A percentile compares a stretch with the other conserved stretches of the same genome.
Conservation (phyloP, 306 rosid genomes). For the Cyclanthera cordifolia region DNA sequence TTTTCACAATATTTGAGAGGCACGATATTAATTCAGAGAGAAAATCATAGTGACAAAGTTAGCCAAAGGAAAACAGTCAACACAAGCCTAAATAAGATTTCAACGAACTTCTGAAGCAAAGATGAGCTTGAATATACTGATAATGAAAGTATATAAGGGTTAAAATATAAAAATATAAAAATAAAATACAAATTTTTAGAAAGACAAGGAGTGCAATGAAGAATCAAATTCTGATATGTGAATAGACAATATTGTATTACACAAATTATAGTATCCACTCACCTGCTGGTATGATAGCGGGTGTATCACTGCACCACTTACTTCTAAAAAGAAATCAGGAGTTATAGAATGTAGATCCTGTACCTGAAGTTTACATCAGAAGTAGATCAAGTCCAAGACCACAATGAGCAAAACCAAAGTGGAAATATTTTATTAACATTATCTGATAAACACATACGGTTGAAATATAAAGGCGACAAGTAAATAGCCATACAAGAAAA, state of each 20-base stretch:
- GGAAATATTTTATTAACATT: neutral
- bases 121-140: neutral
- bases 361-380: slow-evolving; percentile 42
- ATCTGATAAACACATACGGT: neutral
- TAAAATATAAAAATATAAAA: too few relatives aligned
- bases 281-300: slow-evolving; percentile 99
- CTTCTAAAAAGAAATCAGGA: slow-evolving; percentile 79
- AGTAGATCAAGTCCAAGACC: neutral
- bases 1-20: neutral
- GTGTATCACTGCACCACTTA: slow-evolving; percentile 89
- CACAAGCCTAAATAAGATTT: neutral
- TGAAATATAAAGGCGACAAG: neutral
- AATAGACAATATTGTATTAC: neutral
- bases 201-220: neutral
- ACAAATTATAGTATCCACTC: slow-evolving; percentile 22
- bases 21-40: neutral
- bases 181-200: too few relatives aligned
- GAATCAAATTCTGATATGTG: neutral
- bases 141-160: neutral
- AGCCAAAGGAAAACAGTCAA: neutral
- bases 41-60: neutral
- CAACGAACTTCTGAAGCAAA: neutral
- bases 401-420: neutral
- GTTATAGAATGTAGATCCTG: slow-evolving; percentile 90
- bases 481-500: neutral